Conservation (phyloP, 192 early-diverging fungal species). For the Phlyctochytrium planicorne region DNA sequence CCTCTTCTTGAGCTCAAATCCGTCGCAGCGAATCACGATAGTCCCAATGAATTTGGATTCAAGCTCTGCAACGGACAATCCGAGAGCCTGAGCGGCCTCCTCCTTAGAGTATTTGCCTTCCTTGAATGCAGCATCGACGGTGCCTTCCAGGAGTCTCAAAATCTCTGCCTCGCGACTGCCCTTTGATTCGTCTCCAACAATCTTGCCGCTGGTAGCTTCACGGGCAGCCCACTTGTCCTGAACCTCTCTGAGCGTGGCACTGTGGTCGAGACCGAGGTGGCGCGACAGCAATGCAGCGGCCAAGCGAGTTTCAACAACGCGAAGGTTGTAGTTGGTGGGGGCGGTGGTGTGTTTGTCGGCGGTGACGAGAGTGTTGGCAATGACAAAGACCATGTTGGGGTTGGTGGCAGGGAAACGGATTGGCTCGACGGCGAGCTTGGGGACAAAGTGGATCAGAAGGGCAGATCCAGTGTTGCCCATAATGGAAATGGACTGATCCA, state of each 20-base stretch:
- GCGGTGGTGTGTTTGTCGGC: conserved; percentile 87
- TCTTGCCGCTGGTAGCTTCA: neutral
- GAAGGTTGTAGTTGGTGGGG: conserved; percentile 86
- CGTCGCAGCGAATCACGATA: conserved; percentile 59
- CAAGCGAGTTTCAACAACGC: conserved; percentile 87
- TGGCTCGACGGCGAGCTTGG: conserved; percentile 58
- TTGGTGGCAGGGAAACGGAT: conserved; percentile 61
- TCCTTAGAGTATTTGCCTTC: conserved; percentile 29
- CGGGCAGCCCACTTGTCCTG: conserved; percentile 18
- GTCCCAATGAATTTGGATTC: conserved; percentile 41
- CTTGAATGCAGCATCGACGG: conserved; percentile 26
- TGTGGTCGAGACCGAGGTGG: conserved; percentile 7
- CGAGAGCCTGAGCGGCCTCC: conserved; percentile 27
- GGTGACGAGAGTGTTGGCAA: conserved; percentile 84
- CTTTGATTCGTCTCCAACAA: neutral
- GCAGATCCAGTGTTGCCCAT: conserved; percentile 70
- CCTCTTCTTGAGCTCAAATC: conserved; percentile 73
- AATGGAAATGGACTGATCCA: conserved; percentile 91
- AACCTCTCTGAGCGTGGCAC: conserved; percentile 40
- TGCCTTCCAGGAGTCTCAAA: conserved; percentile 10
- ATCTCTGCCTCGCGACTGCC: neutral
- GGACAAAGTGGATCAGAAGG: conserved; percentile 81
- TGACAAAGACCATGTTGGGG: conserved; percentile 69
- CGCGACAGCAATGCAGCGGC: conserved; percentile 60
- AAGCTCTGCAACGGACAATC: conserved; percentile 39